Base-by-base conservation (phyloP, 176 grass and related monocot genomes). In the Poa pratensis region DNA sequence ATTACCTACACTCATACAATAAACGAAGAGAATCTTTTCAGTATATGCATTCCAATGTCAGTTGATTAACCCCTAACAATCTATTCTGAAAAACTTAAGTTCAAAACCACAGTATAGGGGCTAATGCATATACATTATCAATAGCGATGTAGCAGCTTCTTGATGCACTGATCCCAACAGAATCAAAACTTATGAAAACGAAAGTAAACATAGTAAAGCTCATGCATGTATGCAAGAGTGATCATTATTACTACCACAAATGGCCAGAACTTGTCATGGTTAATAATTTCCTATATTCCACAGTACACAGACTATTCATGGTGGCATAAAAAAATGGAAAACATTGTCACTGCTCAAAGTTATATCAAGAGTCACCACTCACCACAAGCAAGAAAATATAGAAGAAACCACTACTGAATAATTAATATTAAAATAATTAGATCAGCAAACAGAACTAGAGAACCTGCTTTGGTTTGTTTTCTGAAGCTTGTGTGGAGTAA, bases 401-500 rank as follows among this genome's bases (percentile, higher is more conserved):
- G 18, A 82, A 28, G 53, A 71, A 55, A 10, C 43, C 16, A 35
- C 34, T 66, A 78, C 16, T 63, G 42, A 63, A 73, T 34, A 24
- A 71, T 37, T 37, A 37, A 37, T 37, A 37, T 23, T 12, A 13
- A 11, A 60, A 64, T 62, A 64, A 82, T 35, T 71, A 78, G 34
- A 73, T 58, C 37, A 53, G 48, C 14, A 86, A 79, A 46, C 1
- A 79, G 10, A 84, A 71, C 43, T 49, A 49, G 65, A 30, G 59
- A 76, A 98, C 95, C 95, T 98, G 86, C 79, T 90, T 98, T 87
- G 87, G 78, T 69, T 75, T 92, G 58, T 87, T 83, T 52, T 92
- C 88, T 83, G 84, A 91, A 82, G 89, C 77, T 88, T 92, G 19
- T 74, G 96, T 95, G 52, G 93, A 95, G 92, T 95, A 98, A 81